Base-by-base conservation (phyloP, 768 basidiomycete genomes). In the Lactarius trivialis region DNA sequence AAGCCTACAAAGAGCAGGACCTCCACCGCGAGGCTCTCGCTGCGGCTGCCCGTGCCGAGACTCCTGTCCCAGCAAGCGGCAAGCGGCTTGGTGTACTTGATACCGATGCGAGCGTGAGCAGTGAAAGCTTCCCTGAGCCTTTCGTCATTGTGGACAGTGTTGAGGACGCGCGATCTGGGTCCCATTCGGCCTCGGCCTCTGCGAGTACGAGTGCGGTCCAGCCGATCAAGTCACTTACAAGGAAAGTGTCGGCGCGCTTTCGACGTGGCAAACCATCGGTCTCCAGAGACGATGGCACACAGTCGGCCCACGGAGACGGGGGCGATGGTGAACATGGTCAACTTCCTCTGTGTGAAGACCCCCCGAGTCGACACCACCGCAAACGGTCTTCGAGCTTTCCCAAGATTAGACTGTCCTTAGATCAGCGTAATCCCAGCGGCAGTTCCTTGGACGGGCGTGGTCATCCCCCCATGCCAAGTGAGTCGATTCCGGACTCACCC, bases 1-100 rank as follows among this genome's bases (percentile, higher is more conserved):
- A 58, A 32, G 67, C 67, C 11, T 67, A 67, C 39, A 66, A 63
- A 26, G 67, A 66, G 26, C 65, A 67, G 48, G 60, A 60, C 56
- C 48, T 36, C 1, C 67, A 65, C 12, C 67, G 67, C 14, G 67
- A 66, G 53, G 50, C 51, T 15, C 56, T 67, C 34, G 65, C 65
- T 12, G 52, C 61, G n/a, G 41, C 61, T 8, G 65, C 65, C 9
- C 55, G 41, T 12, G 28, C 43, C 3, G 65, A 63, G 12, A 53
- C 58, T 14, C 14, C 21, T 43, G 45, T 60, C 34, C 37, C 60
- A 34, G 9, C 26, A 34, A 34, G 17, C 34, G 30, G 33, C 32
- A 21, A 41, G 8, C 33, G 12, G 34, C 36, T 21, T 19, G 39
- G 37, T 21, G 8, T 33, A 30, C 50, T 39, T 28, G 52, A 51